Evolutionary conservation across 139 green algal species (phyloP), one percentile per base, ranked within the genome.

Genomic region (Picochlorum costavermella): DNA sequence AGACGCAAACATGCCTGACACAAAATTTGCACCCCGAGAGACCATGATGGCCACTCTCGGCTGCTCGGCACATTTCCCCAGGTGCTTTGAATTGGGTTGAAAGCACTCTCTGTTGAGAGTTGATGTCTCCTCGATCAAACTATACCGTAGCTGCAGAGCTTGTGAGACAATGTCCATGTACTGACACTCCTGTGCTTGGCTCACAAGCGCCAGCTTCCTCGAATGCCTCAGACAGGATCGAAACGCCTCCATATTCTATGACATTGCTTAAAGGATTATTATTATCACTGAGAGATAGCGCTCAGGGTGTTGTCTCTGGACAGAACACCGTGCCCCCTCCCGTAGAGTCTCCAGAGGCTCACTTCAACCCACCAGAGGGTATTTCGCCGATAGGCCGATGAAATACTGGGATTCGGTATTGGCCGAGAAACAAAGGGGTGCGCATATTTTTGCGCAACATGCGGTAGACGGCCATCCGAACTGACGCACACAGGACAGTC

Each of bases 1-100:
- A 4, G 84, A 81, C 2, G 69, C 90, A 77, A 80, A 92, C 1
- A 80, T 87, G n/a, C 68, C 80, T 2, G 83, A 77, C 28, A 92
- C 75, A 64, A 89, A 95, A 12, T 6, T 43, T 10, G n/a, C 14
- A 5, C 72, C 72, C 14, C 70, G 68, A 11, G 74, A 60, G 3
- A 62, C 59, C 63, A 83, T 75, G 13, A 91, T 60, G 0, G 71
- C 84, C 2, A 91, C 67, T 2, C 78, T 64, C 1, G 77, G 68
- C 3, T 53, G 46, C 14, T 53, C 17, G 6, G 46, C 46, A 9
- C 46, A 28, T 4, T 5, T 5, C 5, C 46, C 46, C n/a, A 53
- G n/a, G 46, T 28, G n/a, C 9, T 53, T 53, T 11, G 46, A 53
- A 28, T 53, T 11, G n/a, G 17, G 46, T 2, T 53, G 46, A 23